These are phyloP conservation scores for Aspergillus sp. DNA, from an alignment of 2,329 filamentous ascomycete genomes.

Conservation along the genomic window DNA sequence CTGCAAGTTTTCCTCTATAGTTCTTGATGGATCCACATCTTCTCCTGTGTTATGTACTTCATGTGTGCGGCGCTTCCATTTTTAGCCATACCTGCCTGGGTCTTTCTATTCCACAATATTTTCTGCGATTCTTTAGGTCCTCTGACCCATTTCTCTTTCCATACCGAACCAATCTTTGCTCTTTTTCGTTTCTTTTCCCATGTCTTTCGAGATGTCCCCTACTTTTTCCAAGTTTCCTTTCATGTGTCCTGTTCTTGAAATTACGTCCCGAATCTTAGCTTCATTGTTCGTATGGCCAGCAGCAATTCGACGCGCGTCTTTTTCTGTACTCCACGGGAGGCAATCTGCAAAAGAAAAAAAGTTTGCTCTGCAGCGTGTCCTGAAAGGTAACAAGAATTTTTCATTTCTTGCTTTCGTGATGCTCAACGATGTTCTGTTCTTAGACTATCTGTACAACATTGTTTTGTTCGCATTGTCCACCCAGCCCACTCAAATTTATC, in stretches of 20 bases:
- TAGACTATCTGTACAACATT: slow-evolving; percentile 39
- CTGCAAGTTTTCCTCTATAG: slow-evolving; percentile 38
- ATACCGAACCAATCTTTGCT: slow-evolving; percentile 2
- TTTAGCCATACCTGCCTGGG: slow-evolving; percentile 41
- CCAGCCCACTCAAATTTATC: slow-evolving; percentile 19
- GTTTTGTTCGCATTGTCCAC: slow-evolving; percentile 23
- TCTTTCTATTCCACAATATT: slow-evolving; percentile 22
- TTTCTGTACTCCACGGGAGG: slow-evolving; percentile 42
- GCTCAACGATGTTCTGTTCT: slow-evolving; percentile 34
- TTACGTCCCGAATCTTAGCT: slow-evolving; percentile 26
- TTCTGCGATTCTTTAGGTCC: slow-evolving; percentile 15
- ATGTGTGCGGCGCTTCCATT: slow-evolving; percentile 41
- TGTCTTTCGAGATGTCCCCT: slow-evolving; percentile 13
- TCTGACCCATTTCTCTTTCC: slow-evolving; percentile 13
- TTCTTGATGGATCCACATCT: slow-evolving; percentile 44
- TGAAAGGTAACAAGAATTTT: slow-evolving; percentile 40
- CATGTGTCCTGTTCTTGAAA: slow-evolving; percentile 11
- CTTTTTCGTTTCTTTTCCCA: slow-evolving; percentile 2
- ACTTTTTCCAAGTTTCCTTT: slow-evolving; percentile 2
- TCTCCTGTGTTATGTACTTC: slow-evolving; percentile 44
- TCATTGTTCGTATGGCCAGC: slow-evolving; percentile 38
- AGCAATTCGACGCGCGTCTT: slow-evolving; percentile 36
- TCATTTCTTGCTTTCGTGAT: slow-evolving; percentile 32
- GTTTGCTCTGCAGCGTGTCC: slow-evolving; percentile 34
- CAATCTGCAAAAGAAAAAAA: slow-evolving; percentile 50